Evolutionary conservation across 2,329 filamentous ascomycete genomes (phyloP).

Genomic region (Fusarium armeniacum): DNA sequence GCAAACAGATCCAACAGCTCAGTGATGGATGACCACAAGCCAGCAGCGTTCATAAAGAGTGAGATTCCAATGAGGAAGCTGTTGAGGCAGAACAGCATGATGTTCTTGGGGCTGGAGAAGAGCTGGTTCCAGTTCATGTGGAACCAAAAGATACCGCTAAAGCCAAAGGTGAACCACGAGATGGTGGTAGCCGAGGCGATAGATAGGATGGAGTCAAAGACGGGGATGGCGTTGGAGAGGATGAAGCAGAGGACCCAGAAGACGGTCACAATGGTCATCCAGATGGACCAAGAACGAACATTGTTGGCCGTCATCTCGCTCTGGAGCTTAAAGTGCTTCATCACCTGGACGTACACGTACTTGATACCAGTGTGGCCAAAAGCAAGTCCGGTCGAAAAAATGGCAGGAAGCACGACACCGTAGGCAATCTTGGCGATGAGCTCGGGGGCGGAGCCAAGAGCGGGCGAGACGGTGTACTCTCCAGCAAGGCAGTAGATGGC

Average conservation of each 20-base stretch:
- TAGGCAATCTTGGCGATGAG: slow-evolving; percentile 51
- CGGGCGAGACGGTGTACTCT: slow-evolving; percentile 49
- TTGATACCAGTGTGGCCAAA: slow-evolving; percentile 55
- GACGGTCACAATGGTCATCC: slow-evolving; percentile 53
- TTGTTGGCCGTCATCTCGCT: slow-evolving; percentile 54
- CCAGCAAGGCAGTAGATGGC: slow-evolving; percentile 50
- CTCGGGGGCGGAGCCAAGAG: slow-evolving; percentile 46
- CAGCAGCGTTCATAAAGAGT: slow-evolving; percentile 55
- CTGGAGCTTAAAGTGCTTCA: slow-evolving; percentile 53
- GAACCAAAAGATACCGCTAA: slow-evolving; percentile 56
- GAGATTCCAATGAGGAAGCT: slow-evolving; percentile 52
- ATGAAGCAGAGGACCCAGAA: slow-evolving; percentile 56
- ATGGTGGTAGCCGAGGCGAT: slow-evolving; percentile 56
- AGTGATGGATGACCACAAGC: slow-evolving; percentile 54
- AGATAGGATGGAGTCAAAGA: slow-evolving; percentile 57
- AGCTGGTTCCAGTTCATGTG: slow-evolving; percentile 55
- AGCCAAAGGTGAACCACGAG: slow-evolving; percentile 57
- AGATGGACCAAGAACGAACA: slow-evolving; percentile 54
- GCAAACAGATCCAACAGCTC: slow-evolving; percentile 53
- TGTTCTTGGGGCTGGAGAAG: slow-evolving; percentile 51
- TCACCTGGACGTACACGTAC: slow-evolving; percentile 54
- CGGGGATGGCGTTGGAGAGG: slow-evolving; percentile 56
- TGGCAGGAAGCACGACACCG: slow-evolving; percentile 51
- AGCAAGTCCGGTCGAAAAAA: slow-evolving; percentile 52
- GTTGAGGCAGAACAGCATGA: slow-evolving; percentile 49